Percentiles rank a stretch among this genome's conserved stretches.
phyloP scores from a whole-genome alignment of 1,284 basidiomycete species.

The Austroboletus novae-zelandiae region DNA sequence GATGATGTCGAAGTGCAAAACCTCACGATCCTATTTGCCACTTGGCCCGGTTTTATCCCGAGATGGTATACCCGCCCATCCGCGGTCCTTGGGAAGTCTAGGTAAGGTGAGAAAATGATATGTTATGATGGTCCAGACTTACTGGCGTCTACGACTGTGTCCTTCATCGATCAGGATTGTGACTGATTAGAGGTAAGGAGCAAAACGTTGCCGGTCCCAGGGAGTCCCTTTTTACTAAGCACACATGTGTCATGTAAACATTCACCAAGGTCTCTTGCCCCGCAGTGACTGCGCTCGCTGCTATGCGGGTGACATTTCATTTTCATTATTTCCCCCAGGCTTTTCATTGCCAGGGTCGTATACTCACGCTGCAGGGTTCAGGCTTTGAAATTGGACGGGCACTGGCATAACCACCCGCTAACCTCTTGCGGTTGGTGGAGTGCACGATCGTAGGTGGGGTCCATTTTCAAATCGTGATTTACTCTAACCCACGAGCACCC shows the following conservation, averaged over 20 bases:
- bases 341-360: background rate
- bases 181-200: background rate
- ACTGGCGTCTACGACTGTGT: conserved; percentile 29
- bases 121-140: conserved; percentile 10
- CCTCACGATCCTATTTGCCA: conserved; percentile 77
- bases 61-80: conserved; percentile 76
- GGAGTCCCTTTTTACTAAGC: conserved; percentile 17
- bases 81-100: conserved; percentile 73
- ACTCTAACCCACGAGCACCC: conserved; percentile 9
- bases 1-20: background rate
- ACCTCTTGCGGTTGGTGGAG: no score
- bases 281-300: background rate
- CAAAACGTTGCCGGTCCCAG: background rate
- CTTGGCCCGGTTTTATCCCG: conserved; percentile 70
- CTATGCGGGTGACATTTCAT: background rate
- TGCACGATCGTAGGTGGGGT: no score
- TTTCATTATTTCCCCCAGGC: background rate
- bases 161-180: conserved; percentile 21
- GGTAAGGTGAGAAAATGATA: conserved; percentile 3
- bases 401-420: no score
- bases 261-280: background rate
- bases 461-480: background rate
- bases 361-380: background rate
- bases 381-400: no score
- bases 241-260: background rate